Base-by-base conservation (phyloP, 129 eudicot species). In the Cynara cardunculus region DNA sequence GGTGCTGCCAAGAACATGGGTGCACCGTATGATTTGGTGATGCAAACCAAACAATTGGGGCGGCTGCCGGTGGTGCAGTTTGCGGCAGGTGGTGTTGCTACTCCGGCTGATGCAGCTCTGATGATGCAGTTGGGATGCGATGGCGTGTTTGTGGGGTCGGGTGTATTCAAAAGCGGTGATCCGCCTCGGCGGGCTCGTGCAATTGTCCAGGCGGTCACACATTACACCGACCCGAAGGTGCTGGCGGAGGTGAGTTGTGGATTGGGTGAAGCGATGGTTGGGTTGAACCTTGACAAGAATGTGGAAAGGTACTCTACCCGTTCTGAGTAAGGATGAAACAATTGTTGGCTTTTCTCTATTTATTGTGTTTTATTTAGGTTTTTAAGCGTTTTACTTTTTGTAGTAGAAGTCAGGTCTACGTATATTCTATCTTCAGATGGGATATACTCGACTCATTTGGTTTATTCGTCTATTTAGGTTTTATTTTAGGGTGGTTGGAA, bases 291-390 rank as follows among this genome's bases (percentile, higher is more conserved):
- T 26, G 95, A 90, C 81, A 90, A 81, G 27, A 92, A 88, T 86
- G 97, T 92, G 22, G 97, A 92, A 85, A 92, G 97, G 95, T 92
- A 92, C 37, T 95, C 97, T 3, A 90, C 82, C 26, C 87, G 97
- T 19, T 90, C 97, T 1, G 97, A 88, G 79, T 92, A 83, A 82
- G 69, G 10, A 26, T 10, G n/a, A 69, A 31, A 27, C 3, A 7
- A 12, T 26, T 26, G 4, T n/a, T n/a, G n/a, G n/a, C n/a, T n/a
- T 37, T 37, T 37, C 13, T 37, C 46, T 37, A 37, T 37, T 37
- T 37, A 37, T 37, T 9, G 13, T 8, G 13, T 8, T 37, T 37
- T 37, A 37, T 37, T 37, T 8, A 37, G 46, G 46, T 1, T 37
- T 37, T 37, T 13, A 37, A 9, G 10, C 13, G 2, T 0, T 37